Base-by-base conservation (phyloP, 495 filamentous ascomycete genomes). In the Usnea hakonensis region DNA sequence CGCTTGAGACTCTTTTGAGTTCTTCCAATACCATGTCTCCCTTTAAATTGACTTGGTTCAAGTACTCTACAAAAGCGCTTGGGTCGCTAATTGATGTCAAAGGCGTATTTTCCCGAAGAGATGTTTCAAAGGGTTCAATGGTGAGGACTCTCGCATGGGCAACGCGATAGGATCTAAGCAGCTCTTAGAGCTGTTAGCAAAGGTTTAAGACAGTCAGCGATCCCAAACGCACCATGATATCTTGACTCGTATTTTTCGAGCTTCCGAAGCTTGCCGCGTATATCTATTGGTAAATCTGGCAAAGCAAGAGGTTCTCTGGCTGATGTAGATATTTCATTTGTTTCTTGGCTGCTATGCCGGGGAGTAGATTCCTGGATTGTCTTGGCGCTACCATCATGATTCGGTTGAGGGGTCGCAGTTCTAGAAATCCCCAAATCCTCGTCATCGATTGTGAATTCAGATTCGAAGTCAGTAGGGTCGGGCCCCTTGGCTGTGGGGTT, bases 61-160 rank as follows among this genome's bases (percentile, higher is more conserved):
- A 80, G 70, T 97, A 98, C 74, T 97, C 94, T 5, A 93, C 85
- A 36, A 98, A 75, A 2, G 90, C 87, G 64, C 84, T 83, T 0
- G 91, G 89, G 62, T 98, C 95, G 57, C 78, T 82, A 61, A 97
- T 96, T 5, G 89, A 90, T 19, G 90, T 88, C 26, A 97, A 75
- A 0, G 94, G 93, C 0, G 95, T 97, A 63, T 92, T 89, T 68
- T 98, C 94, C 69, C 87, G 87, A 10, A 98, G 79, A 3, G 87
- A 84, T 53, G 88, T 89, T 76, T 98, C 94, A 68, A 98, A 97
- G 0, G 89, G 88, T 69, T 97, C 94, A 68, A 97, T 95, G 3
- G 86, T 81, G 8, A 85, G 79, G 35, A 90, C 89, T 35, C 90
- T 85, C 35, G 90, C 85, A 75, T 97, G 94, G 5, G 93, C 93